Conservation (phyloP, 768 basidiomycete genomes). For the Rhodotorula babjevae region DNA sequence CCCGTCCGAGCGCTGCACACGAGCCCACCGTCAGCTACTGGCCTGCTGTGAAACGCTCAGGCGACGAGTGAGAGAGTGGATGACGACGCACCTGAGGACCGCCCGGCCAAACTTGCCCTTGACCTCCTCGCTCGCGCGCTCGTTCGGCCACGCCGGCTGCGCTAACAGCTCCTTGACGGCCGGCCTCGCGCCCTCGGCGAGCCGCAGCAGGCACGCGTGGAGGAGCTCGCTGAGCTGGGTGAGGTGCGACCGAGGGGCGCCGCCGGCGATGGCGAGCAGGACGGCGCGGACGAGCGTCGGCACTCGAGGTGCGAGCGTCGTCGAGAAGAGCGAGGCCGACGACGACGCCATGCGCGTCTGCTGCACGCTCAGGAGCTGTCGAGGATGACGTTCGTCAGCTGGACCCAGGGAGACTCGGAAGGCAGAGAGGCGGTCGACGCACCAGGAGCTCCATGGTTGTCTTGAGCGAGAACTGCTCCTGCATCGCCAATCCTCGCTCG, state of each 20-base stretch:
- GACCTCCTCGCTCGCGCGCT: slow-evolving; percentile 43
- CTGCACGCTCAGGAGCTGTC: slow-evolving; percentile 29
- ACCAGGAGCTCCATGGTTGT: slow-evolving; percentile 48
- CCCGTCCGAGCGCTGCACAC: slow-evolving; percentile 45
- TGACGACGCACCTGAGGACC: slow-evolving; percentile 13
- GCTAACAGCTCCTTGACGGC: slow-evolving; percentile 44
- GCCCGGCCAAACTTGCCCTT: slow-evolving; percentile 45
- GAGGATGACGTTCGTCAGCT: too few relatives aligned
- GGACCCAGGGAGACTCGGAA: background rate
- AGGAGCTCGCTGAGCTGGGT: slow-evolving; percentile 49
- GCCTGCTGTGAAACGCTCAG: too few relatives aligned
- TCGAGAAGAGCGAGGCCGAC: slow-evolving; percentile 41
- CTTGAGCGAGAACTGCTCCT: slow-evolving; percentile 49
- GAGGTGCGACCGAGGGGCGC: slow-evolving; percentile 49
- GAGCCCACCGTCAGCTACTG: background rate
- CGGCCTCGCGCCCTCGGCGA: slow-evolving; percentile 44
- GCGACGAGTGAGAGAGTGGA: background rate
- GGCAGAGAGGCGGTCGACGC: slow-evolving; percentile 12
- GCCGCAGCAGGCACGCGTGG: slow-evolving; percentile 46
- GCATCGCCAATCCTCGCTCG: slow-evolving; percentile 46
- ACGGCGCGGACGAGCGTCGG: slow-evolving; percentile 45
- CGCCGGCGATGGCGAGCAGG: slow-evolving; percentile 45
- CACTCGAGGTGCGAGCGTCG: slow-evolving; percentile 41
- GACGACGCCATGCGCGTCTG: slow-evolving; percentile 41
- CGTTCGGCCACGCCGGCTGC: slow-evolving; percentile 45